A percentile compares a stretch with the other conserved stretches of the same genome.
phyloP scores from a whole-genome alignment of 805 yeast species.

The Yamadazyma ubonensis region DNA sequence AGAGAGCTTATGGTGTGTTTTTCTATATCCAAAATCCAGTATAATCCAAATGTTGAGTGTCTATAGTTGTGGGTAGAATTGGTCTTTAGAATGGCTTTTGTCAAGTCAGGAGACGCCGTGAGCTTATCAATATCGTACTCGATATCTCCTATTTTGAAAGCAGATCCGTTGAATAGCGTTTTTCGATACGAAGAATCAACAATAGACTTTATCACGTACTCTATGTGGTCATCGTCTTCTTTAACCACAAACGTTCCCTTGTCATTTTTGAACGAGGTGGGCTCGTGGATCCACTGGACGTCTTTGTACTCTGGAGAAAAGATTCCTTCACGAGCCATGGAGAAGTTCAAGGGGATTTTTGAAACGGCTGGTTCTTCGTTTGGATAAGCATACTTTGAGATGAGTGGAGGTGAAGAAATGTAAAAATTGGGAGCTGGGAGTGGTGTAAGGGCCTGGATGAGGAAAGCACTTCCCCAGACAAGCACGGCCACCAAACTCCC shows the following conservation, averaged over 20 bases:
- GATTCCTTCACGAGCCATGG: slow-evolving; percentile 49
- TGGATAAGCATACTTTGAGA: slow-evolving; percentile 8
- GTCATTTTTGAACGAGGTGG: slow-evolving; percentile 50
- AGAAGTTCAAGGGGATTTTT: slow-evolving; percentile 28
- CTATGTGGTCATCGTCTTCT: slow-evolving; percentile 29
- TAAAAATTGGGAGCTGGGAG: neutral
- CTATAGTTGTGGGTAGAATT: slow-evolving; percentile 66
- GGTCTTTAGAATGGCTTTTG: slow-evolving; percentile 57
- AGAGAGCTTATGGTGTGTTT: slow-evolving; percentile 24
- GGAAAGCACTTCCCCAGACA: slow-evolving; percentile 39
- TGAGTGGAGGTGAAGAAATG: slow-evolving; percentile 6
- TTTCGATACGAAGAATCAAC: slow-evolving; percentile 45
- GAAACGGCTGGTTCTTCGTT: neutral
- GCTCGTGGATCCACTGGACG: slow-evolving; percentile 69
- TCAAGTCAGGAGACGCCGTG: slow-evolving; percentile 66
- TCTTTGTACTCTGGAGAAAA: slow-evolving; percentile 53
- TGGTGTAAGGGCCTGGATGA: slow-evolving; percentile 22
- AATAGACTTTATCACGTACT: slow-evolving; percentile 56
- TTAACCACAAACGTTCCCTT: slow-evolving; percentile 62
- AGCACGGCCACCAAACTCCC: slow-evolving; percentile 27
- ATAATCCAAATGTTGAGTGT: slow-evolving; percentile 61
- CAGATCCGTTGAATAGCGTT: slow-evolving; percentile 49
- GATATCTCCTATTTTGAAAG: slow-evolving; percentile 38
- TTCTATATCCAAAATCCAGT: slow-evolving; percentile 59
- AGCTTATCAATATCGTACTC: slow-evolving; percentile 51